Conservation (phyloP, 2,329 filamentous ascomycete genomes). For the Verticillium tricorpus region DNA sequence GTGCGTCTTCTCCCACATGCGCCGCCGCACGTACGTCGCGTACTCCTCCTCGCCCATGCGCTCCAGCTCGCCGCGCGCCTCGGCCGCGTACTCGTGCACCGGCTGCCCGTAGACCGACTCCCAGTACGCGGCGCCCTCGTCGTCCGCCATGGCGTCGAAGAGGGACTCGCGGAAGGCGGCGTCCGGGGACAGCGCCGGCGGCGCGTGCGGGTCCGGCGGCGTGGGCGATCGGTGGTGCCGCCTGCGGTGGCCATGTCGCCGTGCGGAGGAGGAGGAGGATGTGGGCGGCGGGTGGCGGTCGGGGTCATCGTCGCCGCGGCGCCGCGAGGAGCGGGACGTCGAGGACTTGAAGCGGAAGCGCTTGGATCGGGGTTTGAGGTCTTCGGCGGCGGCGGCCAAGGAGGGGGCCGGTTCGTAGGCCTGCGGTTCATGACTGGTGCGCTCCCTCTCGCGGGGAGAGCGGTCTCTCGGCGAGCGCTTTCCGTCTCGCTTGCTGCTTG, state of each 20-base stretch:
- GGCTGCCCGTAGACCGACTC: slow-evolving; percentile 95
- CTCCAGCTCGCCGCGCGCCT: slow-evolving; percentile 57
- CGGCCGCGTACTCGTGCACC: slow-evolving; percentile 70
- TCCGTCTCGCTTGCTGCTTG: neutral
- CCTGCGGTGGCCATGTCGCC: slow-evolving; percentile 20
- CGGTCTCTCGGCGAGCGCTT: neutral
- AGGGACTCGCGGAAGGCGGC: slow-evolving; percentile 86
- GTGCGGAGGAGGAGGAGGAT: slow-evolving; percentile 4
- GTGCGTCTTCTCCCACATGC: slow-evolving; percentile 96
- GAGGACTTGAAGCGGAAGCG: slow-evolving; percentile 39
- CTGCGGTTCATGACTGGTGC: neutral
- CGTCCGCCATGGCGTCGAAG: slow-evolving; percentile 94
- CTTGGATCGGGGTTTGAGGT: slow-evolving; percentile 18
- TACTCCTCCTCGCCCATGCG: slow-evolving; percentile 93
- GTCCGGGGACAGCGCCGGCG: slow-evolving; percentile 56
- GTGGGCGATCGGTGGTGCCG: slow-evolving; percentile 31
- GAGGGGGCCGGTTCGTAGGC: neutral
- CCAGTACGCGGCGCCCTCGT: slow-evolving; percentile 95
- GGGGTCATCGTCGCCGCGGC: slow-evolving; percentile 17
- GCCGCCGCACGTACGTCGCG: slow-evolving; percentile 72
- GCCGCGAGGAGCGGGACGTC: slow-evolving; percentile 15
- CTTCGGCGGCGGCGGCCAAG: neutral
- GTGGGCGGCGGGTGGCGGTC: slow-evolving; percentile 6
- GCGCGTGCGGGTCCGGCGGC: slow-evolving; percentile 41
- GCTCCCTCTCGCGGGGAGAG: neutral